A percentile compares a stretch with the other conserved stretches of the same genome.
These are phyloP conservation scores for Fusarium pseudoanthophilum DNA, from an alignment of 2,329 filamentous ascomycete genomes.

Conservation along the genomic window DNA sequence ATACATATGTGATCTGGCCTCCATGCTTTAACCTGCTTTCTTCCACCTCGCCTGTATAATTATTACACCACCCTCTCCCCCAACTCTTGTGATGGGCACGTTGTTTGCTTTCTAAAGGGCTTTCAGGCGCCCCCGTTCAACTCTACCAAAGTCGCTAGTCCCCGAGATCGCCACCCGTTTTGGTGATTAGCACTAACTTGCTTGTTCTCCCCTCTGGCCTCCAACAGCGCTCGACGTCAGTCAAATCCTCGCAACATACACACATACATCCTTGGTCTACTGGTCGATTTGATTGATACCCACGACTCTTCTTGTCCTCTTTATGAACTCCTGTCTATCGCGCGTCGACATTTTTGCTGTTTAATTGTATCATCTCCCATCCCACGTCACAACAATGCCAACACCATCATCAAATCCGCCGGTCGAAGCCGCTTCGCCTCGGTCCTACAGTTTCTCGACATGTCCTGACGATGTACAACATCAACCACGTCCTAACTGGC, in stretches of 20 bases:
- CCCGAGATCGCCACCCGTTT: conserved; percentile 42
- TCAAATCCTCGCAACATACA: conserved; percentile 18
- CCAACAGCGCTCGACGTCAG: conserved; percentile 34
- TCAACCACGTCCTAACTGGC: conserved; percentile 40
- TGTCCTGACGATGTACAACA: conserved; percentile 57
- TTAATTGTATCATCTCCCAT: conserved; percentile 21
- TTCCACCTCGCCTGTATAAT: conserved; percentile 17
- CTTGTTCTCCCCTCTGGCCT: conserved; percentile 30
- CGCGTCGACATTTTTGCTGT: neutral
- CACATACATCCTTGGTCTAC: conserved; percentile 19
- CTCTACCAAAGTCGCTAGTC: conserved; percentile 16
- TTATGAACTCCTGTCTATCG: neutral
- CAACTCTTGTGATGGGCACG: conserved; percentile 30
- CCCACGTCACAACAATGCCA: conserved; percentile 53
- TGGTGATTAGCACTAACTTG: conserved; percentile 40
- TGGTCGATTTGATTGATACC: conserved; percentile 30
- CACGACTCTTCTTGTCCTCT: conserved; percentile 10
- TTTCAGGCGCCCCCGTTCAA: conserved; percentile 32
- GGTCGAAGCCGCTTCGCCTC: conserved; percentile 51
- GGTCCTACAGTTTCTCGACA: conserved; percentile 53
- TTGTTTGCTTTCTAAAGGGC: conserved; percentile 35
- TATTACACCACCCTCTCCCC: neutral
- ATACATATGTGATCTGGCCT: conserved; percentile 35
- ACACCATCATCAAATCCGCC: conserved; percentile 58
- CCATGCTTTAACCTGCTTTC: conserved; percentile 18